Evolutionary conservation across 345 rosid genomes (phyloP).

Genomic region (Carallia brachiata): DNA sequence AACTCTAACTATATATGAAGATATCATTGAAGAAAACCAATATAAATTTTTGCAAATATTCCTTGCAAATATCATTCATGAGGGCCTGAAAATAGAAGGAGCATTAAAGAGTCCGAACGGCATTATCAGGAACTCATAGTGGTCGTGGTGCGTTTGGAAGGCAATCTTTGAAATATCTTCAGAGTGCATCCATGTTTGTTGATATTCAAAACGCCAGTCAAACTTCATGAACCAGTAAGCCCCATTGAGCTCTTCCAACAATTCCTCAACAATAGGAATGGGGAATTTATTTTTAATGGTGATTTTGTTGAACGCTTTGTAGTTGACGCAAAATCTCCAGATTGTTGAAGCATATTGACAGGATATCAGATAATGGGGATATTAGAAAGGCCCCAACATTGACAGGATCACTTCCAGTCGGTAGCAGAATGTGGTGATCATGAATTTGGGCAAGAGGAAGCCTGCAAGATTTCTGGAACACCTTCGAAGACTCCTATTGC

Average conservation of each 20-base stretch:
- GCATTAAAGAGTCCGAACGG: conserved; percentile 4
- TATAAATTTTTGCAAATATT: not conserved
- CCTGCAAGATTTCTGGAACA: not conserved
- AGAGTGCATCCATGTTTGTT: not conserved
- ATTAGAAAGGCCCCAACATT: not conserved
- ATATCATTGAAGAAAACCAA: not conserved
- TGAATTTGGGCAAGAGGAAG: not conserved
- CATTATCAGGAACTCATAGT: not conserved
- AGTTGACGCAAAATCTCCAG: not conserved
- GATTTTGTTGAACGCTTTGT: not conserved
- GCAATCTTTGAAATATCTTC: not conserved
- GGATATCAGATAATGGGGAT: not conserved
- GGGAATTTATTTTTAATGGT: not conserved
- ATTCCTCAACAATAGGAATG: conserved; percentile 1
- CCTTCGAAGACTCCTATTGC: not conserved
- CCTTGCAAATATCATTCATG: not conserved
- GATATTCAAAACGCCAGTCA: not conserved
- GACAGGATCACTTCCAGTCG: not conserved
- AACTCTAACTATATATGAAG: not conserved
- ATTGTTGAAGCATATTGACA: not conserved
- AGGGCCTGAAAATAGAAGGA: not conserved
- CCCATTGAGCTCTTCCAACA: not conserved
- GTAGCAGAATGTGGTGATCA: not conserved
- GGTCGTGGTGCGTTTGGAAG: not conserved
- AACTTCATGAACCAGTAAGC: not conserved